Conservation (phyloP, 768 basidiomycete genomes). For the Lactifluus echinatus region DNA sequence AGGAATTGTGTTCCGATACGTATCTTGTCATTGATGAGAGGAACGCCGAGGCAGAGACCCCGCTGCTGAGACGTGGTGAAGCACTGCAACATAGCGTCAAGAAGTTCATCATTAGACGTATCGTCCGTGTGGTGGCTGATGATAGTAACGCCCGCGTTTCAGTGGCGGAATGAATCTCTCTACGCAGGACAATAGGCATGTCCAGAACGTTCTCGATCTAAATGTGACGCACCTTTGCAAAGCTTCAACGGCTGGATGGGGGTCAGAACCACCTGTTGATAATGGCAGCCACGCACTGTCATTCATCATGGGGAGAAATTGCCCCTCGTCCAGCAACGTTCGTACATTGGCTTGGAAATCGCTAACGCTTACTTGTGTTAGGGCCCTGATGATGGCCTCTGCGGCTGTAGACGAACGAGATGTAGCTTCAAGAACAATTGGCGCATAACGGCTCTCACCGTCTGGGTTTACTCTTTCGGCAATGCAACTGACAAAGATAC, state of each 20-base stretch:
- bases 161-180: background rate
- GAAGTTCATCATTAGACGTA: slow-evolving; percentile 9
- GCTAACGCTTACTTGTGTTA: background rate
- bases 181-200: background rate
- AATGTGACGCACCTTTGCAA: background rate
- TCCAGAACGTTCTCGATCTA: background rate
- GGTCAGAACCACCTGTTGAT: background rate
- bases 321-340: slow-evolving; percentile 1
- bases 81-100: slow-evolving; percentile 5
- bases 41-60: background rate
- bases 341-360: slow-evolving; percentile 2
- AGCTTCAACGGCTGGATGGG: background rate
- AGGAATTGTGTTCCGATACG: background rate
- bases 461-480: background rate
- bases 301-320: slow-evolving; percentile 2
- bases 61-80: background rate
- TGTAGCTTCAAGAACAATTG: background rate
- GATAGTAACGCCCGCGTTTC: background rate
- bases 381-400: slow-evolving; percentile 2
- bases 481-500: slow-evolving; percentile 8
- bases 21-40: background rate
- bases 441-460: background rate
- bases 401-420: background rate
- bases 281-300: background rate
- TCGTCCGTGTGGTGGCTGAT: background rate